phyloP scores from a whole-genome alignment of 169 alveolate genomes.

The Plasmodium inui region DNA sequence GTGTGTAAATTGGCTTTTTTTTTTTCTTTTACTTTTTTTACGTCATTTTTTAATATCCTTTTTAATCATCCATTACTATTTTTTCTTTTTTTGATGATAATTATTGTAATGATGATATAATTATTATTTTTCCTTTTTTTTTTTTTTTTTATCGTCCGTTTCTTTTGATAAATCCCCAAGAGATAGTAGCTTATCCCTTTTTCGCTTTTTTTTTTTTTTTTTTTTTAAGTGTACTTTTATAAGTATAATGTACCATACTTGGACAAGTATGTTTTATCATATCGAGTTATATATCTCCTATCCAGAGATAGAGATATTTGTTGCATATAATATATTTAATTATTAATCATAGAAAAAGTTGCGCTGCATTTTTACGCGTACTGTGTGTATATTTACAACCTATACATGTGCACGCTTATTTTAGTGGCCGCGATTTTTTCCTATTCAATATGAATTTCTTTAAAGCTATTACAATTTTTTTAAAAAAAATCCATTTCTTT shows the following conservation, averaged over 20 bases:
- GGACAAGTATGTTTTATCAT: neutral
- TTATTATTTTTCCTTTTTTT: neutral
- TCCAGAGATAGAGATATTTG: slow-evolving; percentile 2
- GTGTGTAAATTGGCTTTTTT: slow-evolving; percentile 2
- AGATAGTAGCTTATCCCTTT: neutral
- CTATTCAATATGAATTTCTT: neutral
- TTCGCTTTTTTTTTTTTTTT: neutral
- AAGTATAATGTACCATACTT: neutral
- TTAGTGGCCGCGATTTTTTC: neutral
- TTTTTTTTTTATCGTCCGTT: neutral
- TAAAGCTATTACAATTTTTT: neutral
- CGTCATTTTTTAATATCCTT: slow-evolving; percentile 3
- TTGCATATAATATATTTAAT: neutral
- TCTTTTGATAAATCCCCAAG: neutral
- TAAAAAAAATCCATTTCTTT: neutral
- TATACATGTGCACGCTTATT: neutral
- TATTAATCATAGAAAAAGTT: neutral
- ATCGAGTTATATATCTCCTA: neutral
- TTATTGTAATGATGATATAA: neutral
- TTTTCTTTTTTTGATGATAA: neutral
- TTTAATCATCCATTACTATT: neutral
- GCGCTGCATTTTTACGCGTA: neutral
- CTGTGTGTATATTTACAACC: neutral
- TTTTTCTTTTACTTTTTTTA: slow-evolving; percentile 12
- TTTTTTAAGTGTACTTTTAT: neutral